These are phyloP conservation scores for Dactylonectria macrodidyma DNA, from an alignment of 2,329 filamentous ascomycete species.

Conservation along the genomic window DNA sequence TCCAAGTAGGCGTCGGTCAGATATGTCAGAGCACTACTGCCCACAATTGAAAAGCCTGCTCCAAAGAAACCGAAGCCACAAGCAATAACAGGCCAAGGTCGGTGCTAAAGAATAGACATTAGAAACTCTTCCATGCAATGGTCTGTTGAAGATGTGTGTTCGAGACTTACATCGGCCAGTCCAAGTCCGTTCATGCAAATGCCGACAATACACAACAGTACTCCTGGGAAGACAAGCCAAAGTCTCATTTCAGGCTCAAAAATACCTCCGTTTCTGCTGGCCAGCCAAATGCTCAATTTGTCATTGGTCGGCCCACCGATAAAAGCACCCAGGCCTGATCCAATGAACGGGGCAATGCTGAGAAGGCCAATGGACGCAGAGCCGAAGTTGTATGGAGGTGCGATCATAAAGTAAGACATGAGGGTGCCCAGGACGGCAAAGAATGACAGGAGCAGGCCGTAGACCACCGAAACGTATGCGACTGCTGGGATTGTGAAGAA, in stretches of 20 bases:
- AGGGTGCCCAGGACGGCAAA: conserved; percentile 47
- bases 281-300: conserved; percentile 53
- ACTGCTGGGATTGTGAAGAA: conserved; percentile 51
- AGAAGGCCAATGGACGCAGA: conserved; percentile 45
- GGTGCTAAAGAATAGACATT: conserved; percentile 40
- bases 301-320: conserved; percentile 58
- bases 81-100: conserved; percentile 57
- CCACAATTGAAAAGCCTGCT: conserved; percentile 54
- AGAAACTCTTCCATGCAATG: neutral
- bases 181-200: conserved; percentile 56
- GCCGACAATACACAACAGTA: conserved; percentile 50
- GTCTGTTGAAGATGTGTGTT: neutral
- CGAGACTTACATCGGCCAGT: conserved; percentile 47
- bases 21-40: conserved; percentile 53
- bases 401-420: conserved; percentile 43
- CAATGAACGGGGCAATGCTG: conserved; percentile 51
- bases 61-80: conserved; percentile 54
- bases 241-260: conserved; percentile 62
- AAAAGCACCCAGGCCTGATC: conserved; percentile 39
- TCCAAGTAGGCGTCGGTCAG: conserved; percentile 55
- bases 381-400: conserved; percentile 50
- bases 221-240: conserved; percentile 46
- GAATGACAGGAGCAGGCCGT: conserved; percentile 55
- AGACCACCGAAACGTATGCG: conserved; percentile 57
- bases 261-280: conserved; percentile 55